Percentiles rank a stretch among this genome's conserved stretches.
Evolutionary conservation across 768 basidiomycete genomes (phyloP).

Genomic region (Phaeotremella skinneri): DNA sequence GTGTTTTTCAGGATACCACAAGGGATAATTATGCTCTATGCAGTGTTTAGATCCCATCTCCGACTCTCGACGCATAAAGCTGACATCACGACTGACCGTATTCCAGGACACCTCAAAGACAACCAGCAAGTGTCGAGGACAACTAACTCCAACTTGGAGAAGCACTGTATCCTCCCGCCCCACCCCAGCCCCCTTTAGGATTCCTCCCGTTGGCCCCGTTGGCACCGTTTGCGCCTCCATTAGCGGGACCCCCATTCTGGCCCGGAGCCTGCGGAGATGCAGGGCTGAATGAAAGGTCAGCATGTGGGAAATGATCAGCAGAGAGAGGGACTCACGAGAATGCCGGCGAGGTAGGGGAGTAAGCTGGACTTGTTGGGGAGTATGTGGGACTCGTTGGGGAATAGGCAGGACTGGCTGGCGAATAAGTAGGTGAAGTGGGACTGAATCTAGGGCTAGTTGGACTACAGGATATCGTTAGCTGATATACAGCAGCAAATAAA

Average conservation of each 20-base stretch:
- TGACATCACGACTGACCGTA: no score
- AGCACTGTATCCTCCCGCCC: constrained; percentile 26
- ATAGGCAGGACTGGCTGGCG: constrained; percentile 86
- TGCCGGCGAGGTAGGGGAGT: constrained; percentile 37
- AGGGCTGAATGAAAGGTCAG: neutral
- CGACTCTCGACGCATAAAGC: no score
- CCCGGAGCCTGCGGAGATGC: constrained; percentile 6
- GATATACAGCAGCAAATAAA: constrained; percentile 59
- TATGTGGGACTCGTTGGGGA: constrained; percentile 90
- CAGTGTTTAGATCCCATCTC: no score
- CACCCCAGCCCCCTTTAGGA: constrained; percentile 35
- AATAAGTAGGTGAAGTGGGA: constrained; percentile 82
- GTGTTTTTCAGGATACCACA: constrained; percentile 4
- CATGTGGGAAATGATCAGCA: neutral
- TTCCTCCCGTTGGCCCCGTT: constrained; percentile 16
- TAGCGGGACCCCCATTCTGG: neutral
- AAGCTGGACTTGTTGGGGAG: constrained; percentile 87
- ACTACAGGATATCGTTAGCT: constrained; percentile 74
- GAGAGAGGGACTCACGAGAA: constrained; percentile 2
- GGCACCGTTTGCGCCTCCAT: constrained; percentile 11
- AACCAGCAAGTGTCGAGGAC: neutral
- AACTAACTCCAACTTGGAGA: constrained; percentile 39
- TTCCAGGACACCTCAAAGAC: neutral
- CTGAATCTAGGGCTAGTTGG: constrained; percentile 88
- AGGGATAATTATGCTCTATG: no score